These are phyloP conservation scores for Paraconiothyrium brasiliense DNA, from an alignment of 2,329 filamentous ascomycete species.

Conservation along the genomic window DNA sequence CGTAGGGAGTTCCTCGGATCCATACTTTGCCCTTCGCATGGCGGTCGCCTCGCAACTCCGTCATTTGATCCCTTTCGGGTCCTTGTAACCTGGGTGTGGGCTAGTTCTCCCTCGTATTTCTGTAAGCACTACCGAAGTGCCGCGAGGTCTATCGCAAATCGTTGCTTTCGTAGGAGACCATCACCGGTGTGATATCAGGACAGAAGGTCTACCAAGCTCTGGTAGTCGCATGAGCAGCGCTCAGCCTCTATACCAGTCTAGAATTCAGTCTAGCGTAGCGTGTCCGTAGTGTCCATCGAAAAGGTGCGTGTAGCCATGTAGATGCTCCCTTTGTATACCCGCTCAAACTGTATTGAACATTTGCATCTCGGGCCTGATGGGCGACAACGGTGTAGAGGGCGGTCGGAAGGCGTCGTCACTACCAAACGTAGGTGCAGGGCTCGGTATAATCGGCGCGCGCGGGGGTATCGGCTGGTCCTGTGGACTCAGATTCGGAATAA, in stretches of 20 bases:
- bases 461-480: constrained; percentile 17
- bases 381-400: constrained; percentile 29
- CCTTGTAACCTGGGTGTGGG: too few species aligned
- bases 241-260: background rate
- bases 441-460: constrained; percentile 37
- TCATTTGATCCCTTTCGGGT: too few species aligned
- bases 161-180: too few species aligned
- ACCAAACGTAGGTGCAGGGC: constrained; percentile 31
- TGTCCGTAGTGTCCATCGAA: background rate
- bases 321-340: background rate
- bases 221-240: too few species aligned
- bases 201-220: too few species aligned
- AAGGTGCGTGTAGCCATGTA: background rate
- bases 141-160: too few species aligned
- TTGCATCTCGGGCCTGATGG: constrained; percentile 17
- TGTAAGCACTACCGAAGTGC: too few species aligned
- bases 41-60: too few species aligned
- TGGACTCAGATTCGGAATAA: constrained; percentile 24
- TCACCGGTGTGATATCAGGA: too few species aligned
- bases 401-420: constrained; percentile 27
- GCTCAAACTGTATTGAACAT: constrained; percentile 15
- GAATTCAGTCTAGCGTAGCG: background rate
- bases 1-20: too few species aligned
- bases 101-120: too few species aligned
- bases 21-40: too few species aligned